Evolutionary conservation across 2,329 filamentous ascomycete species (phyloP).

Genomic region (Xylariaceae sp.): DNA sequence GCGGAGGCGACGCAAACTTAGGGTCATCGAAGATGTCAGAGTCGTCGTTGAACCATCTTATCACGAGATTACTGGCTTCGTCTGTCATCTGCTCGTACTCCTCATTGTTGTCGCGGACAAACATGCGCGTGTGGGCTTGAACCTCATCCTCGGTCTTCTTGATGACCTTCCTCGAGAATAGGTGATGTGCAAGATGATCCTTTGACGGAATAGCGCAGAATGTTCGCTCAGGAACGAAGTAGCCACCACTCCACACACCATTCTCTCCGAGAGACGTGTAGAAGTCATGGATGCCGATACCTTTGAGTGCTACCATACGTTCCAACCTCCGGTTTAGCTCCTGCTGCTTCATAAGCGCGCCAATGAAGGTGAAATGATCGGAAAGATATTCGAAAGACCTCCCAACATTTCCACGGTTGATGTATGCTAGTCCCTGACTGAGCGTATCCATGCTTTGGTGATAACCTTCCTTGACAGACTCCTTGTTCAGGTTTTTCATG

Average conservation of each 20-base stretch:
- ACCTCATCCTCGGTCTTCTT: conserved; percentile 70
- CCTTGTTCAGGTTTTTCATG: conserved; percentile 51
- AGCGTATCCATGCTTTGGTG: conserved; percentile 52
- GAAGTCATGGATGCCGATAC: conserved; percentile 72
- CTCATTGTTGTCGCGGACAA: conserved; percentile 62
- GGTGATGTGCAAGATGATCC: conserved; percentile 43
- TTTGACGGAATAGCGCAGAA: conserved; percentile 73
- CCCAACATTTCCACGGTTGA: conserved; percentile 62
- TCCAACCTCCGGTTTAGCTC: conserved; percentile 71
- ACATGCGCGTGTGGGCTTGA: conserved; percentile 70
- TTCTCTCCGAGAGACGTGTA: conserved; percentile 77
- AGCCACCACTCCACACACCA: conserved; percentile 63
- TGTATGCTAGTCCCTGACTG: conserved; percentile 58
- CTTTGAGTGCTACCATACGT: conserved; percentile 61
- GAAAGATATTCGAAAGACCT: conserved; percentile 77
- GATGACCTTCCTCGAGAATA: conserved; percentile 62
- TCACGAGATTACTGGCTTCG: conserved; percentile 58
- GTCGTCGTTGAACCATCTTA: conserved; percentile 58
- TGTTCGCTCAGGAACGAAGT: conserved; percentile 69
- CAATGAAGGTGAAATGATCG: conserved; percentile 84
- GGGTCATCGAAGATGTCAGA: conserved; percentile 49
- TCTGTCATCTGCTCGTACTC: conserved; percentile 67
- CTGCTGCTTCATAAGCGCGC: conserved; percentile 72
- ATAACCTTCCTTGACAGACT: conserved; percentile 52
- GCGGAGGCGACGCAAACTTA: conserved; percentile 48